These are phyloP conservation scores for Circinella umbellata DNA, from an alignment of 371 early-diverging fungal genomes.

Conservation along the genomic window DNA sequence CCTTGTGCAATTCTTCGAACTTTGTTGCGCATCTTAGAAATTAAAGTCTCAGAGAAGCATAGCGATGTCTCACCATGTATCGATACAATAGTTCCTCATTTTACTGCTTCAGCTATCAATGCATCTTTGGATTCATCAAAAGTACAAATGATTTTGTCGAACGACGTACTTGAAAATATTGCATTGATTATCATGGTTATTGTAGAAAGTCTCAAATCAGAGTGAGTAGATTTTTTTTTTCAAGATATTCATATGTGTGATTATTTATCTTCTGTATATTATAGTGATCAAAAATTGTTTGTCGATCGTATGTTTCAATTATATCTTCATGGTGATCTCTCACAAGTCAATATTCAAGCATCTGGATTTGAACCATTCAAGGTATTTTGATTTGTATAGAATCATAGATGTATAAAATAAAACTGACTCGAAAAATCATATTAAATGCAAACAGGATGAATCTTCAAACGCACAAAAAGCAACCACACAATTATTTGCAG, in stretches of 20 bases:
- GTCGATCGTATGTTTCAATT: slow-evolving; percentile 53
- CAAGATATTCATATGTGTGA: neutral
- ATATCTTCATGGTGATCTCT: slow-evolving; percentile 51
- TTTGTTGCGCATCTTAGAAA: slow-evolving; percentile 45
- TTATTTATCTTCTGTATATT: neutral
- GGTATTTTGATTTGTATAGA: slow-evolving; percentile 6
- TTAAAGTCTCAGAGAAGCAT: slow-evolving; percentile 48
- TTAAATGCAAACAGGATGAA: slow-evolving; percentile 14
- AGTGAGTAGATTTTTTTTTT: slow-evolving; percentile 28
- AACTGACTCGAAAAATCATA: too few species aligned
- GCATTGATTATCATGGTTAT: slow-evolving; percentile 52
- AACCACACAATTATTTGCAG: slow-evolving; percentile 53
- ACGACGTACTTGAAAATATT: slow-evolving; percentile 41
- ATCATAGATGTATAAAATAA: too few species aligned
- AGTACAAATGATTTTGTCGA: slow-evolving; percentile 31
- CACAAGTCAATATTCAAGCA: slow-evolving; percentile 20
- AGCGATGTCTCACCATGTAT: slow-evolving; percentile 53
- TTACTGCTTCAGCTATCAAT: slow-evolving; percentile 48
- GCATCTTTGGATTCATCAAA: slow-evolving; percentile 39
- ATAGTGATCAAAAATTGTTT: slow-evolving; percentile 53
- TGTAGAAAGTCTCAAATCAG: slow-evolving; percentile 48
- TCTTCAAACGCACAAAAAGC: slow-evolving; percentile 49
- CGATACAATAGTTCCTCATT: slow-evolving; percentile 45
- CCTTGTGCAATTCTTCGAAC: slow-evolving; percentile 49
- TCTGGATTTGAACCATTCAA: slow-evolving; percentile 28